Base-by-base conservation (phyloP, 2,329 filamentous ascomycete species). In the Alternaria longipes region DNA sequence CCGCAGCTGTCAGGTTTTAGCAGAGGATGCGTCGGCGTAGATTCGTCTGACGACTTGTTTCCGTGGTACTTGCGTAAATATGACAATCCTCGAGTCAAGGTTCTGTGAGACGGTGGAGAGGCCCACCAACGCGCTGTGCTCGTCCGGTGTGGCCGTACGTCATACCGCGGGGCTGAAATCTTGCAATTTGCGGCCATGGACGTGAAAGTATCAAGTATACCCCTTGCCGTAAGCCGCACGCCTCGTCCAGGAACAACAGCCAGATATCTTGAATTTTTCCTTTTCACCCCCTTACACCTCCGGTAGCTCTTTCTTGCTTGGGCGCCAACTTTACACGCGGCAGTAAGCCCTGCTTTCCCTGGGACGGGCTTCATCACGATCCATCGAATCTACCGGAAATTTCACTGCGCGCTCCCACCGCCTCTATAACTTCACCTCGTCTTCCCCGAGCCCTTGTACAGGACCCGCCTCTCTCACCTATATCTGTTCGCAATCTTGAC, bases 211-310 rank as follows among this genome's bases (percentile, higher is more conserved):
- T 18, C 59, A 50, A 54, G 51, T 38, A 49, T 28, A 16, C 38
- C 30, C 51, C 51, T 58, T 38, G 54, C 20, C 32, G 34, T 41
- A 36, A 55, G 53, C 52, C 47, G 45, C 58, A 40, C 46, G 47
- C 52, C 49, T 56, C 40, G 41, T 38, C 54, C 61, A 63, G 52
- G 47, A 51, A 56, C 65, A 65, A 53, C 67, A 66, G 64, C 56
- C 44, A 64, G 61, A 30, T 59, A 61, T 32, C 45, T 30, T 14
- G 22, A 26, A 40, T 30, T 44, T 54, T 18, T 40, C 40, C 18
- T 9, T 28, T 28, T 9, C 28, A 20, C 16, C 16, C 44, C 22
- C 24, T 24, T 38, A 36, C n/a, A 18, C 54, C 26, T n/a, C 41
- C 42, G 22, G 46, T 40, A 57, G 46, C 58, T 24, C 58, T 55